Evolutionary conservation across 768 basidiomycete species (phyloP).

Genomic region (Myochromella boudieri): DNA sequence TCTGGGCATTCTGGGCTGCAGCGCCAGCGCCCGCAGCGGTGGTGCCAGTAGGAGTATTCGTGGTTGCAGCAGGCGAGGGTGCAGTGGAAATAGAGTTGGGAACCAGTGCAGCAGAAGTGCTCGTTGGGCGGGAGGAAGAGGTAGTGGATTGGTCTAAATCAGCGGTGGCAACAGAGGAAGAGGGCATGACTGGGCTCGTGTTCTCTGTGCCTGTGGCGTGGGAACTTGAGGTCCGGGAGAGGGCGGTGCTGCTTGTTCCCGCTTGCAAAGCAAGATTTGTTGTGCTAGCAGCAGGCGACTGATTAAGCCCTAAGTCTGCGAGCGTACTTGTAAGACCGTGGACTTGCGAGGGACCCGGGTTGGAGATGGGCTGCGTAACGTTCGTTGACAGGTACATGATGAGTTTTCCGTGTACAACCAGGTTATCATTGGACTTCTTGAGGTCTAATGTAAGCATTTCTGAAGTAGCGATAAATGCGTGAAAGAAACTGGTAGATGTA

Average conservation of each 20-base stretch:
- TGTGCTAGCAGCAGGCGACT: constrained; percentile 60
- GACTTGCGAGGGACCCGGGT: constrained; percentile 77
- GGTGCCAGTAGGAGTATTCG: constrained; percentile 15
- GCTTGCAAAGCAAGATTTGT: constrained; percentile 45
- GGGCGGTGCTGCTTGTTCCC: constrained; percentile 34
- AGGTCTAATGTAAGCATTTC: constrained; percentile 97
- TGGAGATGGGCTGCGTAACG: constrained; percentile 77
- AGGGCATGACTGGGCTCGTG: constrained; percentile 42
- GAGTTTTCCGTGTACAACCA: constrained; percentile 96
- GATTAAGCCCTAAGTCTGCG: constrained; percentile 59
- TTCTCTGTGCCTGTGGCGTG: constrained; percentile 56
- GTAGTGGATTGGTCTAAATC: constrained; percentile 25
- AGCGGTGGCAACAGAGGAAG: constrained; percentile 23
- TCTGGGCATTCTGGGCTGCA: constrained; percentile 49
- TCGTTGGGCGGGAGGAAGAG: constrained; percentile 29
- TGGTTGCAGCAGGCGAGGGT: constrained; percentile 22
- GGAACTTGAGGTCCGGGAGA: constrained; percentile 68
- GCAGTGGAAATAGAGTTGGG: constrained; percentile 16
- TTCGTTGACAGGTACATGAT: constrained; percentile 97
- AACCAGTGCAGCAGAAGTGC: constrained; percentile 19
- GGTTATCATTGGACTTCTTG: constrained; percentile 98
- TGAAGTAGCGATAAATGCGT: constrained; percentile 28
- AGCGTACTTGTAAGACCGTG: constrained; percentile 58
- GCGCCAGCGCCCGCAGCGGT: constrained; percentile 39
- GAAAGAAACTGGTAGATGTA: not conserved